Evolutionary conservation across 371 early-diverging fungal genomes (phyloP), one percentile per base, ranked within the genome.

Genomic region (Rhizopus arrhizus): DNA sequence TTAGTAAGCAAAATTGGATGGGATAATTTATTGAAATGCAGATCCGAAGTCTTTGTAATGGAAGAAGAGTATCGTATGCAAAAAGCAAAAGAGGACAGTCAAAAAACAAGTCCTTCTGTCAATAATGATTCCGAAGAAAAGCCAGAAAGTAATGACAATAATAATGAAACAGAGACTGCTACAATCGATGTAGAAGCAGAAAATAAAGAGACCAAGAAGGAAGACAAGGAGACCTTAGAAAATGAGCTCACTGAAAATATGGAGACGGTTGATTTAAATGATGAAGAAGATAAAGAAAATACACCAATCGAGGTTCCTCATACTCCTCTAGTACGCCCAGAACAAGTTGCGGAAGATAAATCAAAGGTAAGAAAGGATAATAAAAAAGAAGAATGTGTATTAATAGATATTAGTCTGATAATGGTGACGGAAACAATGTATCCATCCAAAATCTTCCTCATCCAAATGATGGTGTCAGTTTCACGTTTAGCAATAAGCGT

Each of bases 11-110:
- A 86, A 45, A 88, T 93, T 62, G 97, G 97, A 8, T 97, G 98
- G 98, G 97, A 97, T 61, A 95, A 95, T 68, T 74, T 97, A 48
- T 79, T 97, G 50, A 80, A 82, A 53, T 89, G 87, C 55, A 83
- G 98, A 45, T 92, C 94, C 8, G 68, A 78, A 45, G 94, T 91
- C 11, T 97, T 97, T 79, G 96, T 97, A 7, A 97, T 97, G 98
- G 98, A 97, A 60, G 98, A 97, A 61, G 98, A 97, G 70, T 97
- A 97, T 67, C 78, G 94, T 38, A 81, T 85, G 70, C 86, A 86
- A 50, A 88, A 87, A 62, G 82, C 84, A 45, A 81, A 81, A 22
- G 87, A 89, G 35, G 87, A 86, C 40, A 76, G 77, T 48, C 73
- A 72, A 42, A 72, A 64, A 61, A 65, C 56, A 35, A 55, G 49